phyloP scores from a whole-genome alignment of 768 basidiomycete genomes.

The Naematelia encephala region DNA sequence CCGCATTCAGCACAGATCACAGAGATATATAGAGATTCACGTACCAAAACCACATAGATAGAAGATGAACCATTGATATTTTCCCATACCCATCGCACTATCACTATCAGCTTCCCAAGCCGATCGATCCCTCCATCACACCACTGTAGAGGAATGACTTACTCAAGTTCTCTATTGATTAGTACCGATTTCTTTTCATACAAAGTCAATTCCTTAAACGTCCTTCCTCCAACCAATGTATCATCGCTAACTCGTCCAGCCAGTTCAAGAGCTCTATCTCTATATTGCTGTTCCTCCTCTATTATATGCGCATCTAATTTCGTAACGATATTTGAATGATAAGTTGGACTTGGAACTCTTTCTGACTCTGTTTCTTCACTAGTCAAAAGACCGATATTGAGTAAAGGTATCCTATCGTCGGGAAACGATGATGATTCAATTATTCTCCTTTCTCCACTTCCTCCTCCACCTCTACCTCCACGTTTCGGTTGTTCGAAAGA shows the following conservation, averaged over 20 bases:
- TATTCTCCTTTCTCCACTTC: not conserved
- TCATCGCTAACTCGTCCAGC: constrained; percentile 13
- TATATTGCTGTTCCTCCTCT: too few relatives aligned
- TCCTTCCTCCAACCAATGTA: constrained; percentile 13
- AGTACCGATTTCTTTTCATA: constrained; percentile 46
- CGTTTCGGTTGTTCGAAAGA: not conserved
- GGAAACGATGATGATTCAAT: too few relatives aligned
- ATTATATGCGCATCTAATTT: too few relatives aligned
- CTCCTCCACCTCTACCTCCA: not conserved
- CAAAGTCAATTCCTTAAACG: constrained; percentile 27
- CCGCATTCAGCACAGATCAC: too few relatives aligned
- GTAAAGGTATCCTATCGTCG: not conserved
- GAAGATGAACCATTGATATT: constrained; percentile 50
- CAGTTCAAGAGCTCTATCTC: constrained; percentile 11
- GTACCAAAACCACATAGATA: constrained; percentile 52
- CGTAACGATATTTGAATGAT: too few relatives aligned
- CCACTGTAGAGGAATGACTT: constrained; percentile 11
- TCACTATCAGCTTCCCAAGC: not conserved
- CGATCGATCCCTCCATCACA: too few relatives aligned
- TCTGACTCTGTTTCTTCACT: too few relatives aligned
- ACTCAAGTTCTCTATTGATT: constrained; percentile 47
- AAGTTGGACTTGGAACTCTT: too few relatives aligned
- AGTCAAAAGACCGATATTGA: too few relatives aligned
- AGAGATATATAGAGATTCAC: too few relatives aligned
- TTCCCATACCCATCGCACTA: constrained; percentile 42